phyloP scores from a whole-genome alignment of 176 grass and related monocot species.

The Avena atlantica region DNA sequence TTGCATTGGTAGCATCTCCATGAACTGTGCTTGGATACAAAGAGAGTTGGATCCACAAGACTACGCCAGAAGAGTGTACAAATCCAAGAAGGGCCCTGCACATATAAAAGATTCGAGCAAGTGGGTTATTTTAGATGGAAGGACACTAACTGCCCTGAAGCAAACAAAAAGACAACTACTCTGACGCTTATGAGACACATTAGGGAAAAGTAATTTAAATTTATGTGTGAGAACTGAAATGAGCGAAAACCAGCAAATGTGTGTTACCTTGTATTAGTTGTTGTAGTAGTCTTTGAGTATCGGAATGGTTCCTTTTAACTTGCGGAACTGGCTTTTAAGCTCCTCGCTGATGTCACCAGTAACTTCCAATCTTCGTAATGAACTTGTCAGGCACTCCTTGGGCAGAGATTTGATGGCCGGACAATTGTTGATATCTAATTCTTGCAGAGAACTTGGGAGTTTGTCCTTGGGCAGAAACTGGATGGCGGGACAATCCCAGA shows the following conservation, averaged over 20 bases:
- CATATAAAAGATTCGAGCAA: neutral
- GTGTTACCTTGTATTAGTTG: conserved; percentile 4
- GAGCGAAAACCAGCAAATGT: too few relatives aligned
- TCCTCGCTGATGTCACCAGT: rapidly evolving
- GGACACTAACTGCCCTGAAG: neutral
- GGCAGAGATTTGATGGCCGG: too few relatives aligned
- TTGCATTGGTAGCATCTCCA: neutral
- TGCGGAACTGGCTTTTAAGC: conserved; percentile 6
- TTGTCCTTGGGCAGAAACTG: neutral
- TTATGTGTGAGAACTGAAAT: neutral
- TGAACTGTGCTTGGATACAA: neutral
- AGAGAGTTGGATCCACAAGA: neutral
- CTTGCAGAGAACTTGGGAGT: too few relatives aligned
- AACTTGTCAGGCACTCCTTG: too few relatives aligned
- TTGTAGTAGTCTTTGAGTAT: neutral
- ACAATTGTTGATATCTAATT: too few relatives aligned
- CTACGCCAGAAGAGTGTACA: neutral
- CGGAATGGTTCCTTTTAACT: conserved; percentile 29
- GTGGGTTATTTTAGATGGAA: neutral
- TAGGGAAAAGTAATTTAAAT: neutral
- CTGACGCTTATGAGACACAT: neutral
- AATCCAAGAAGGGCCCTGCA: neutral
- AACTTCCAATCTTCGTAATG: neutral
- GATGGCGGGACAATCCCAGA: rapidly evolving
- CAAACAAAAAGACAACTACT: neutral